Conservation (phyloP, 768 basidiomycete genomes). For the Collybia nuda region DNA sequence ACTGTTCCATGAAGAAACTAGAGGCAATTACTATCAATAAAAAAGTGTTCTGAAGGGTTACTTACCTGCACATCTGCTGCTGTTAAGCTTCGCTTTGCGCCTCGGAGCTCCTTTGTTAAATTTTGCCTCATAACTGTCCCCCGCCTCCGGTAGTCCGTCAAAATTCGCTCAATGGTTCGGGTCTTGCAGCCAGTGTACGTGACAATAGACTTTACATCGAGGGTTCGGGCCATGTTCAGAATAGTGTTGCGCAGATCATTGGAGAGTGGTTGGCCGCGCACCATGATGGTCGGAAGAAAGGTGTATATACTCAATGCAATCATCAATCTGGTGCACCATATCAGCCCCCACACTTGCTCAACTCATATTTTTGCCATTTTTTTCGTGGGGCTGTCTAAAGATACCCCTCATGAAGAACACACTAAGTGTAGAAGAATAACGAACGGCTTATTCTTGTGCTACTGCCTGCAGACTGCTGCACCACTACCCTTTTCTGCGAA, state of each 20-base stretch:
- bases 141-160: not conserved
- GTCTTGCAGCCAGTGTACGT: constrained; percentile 5
- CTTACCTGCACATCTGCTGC: constrained; percentile 2
- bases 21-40: not conserved
- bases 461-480: too few species aligned
- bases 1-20: constrained; percentile 10
- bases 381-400: too few species aligned
- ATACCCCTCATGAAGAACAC: too few species aligned
- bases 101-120: not conserved
- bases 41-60: not conserved
- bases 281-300: not conserved
- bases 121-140: not conserved
- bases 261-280: not conserved
- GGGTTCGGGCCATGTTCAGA: not conserved
- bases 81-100: not conserved
- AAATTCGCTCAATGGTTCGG: constrained; percentile 4
- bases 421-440: too few species aligned
- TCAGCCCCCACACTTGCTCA: too few species aligned
- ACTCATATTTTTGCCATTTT: too few species aligned
- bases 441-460: too few species aligned
- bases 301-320: too few species aligned
- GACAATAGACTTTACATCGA: not conserved
- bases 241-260: not conserved
- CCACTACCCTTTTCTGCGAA: too few species aligned
- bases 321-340: not conserved